Conservation (phyloP, 345 rosid genomes). For the Aquilaria yunnanensis region DNA sequence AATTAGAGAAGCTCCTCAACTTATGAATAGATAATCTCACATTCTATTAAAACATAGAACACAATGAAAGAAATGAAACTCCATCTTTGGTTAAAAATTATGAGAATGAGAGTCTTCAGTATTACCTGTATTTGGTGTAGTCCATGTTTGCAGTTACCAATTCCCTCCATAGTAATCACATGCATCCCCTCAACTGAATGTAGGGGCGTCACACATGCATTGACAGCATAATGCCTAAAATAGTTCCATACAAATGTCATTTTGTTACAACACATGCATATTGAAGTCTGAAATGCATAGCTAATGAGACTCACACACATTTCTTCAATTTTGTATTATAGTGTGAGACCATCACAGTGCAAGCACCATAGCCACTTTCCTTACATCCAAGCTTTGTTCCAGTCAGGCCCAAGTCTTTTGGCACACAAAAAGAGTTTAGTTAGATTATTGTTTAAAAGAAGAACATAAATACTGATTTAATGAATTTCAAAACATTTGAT, state of each 20-base stretch:
- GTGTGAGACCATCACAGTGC: constrained; percentile 87
- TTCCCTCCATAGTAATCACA: constrained; percentile 68
- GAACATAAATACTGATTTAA: not conserved
- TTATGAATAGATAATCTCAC: too few species aligned
- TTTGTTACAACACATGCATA: not conserved
- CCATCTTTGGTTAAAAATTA: too few species aligned
- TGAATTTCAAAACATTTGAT: not conserved
- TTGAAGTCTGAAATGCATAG: not conserved
- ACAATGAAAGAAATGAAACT: too few species aligned
- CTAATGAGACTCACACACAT: constrained; percentile 55
- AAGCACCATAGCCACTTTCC: constrained; percentile 99
- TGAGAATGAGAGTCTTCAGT: not conserved
- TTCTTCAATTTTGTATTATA: constrained; percentile 51
- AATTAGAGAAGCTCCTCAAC: too few species aligned
- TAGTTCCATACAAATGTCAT: not conserved
- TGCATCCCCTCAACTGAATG: constrained; percentile 98
- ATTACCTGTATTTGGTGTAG: constrained; percentile 89
- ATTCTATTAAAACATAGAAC: too few species aligned
- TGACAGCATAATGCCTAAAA: constrained; percentile 87
- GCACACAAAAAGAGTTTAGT: constrained; percentile 8
- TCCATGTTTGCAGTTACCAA: constrained; percentile 30
- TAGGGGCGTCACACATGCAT: constrained; percentile 91
- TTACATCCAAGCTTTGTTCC: constrained; percentile 99
- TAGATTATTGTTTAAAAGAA: constrained; percentile 3
- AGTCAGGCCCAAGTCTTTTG: constrained; percentile 58